Percentiles rank a stretch among this genome's conserved stretches.
Conservation (phyloP, 352 stramenopile genomes). For the Pythium coloratum region DNA sequence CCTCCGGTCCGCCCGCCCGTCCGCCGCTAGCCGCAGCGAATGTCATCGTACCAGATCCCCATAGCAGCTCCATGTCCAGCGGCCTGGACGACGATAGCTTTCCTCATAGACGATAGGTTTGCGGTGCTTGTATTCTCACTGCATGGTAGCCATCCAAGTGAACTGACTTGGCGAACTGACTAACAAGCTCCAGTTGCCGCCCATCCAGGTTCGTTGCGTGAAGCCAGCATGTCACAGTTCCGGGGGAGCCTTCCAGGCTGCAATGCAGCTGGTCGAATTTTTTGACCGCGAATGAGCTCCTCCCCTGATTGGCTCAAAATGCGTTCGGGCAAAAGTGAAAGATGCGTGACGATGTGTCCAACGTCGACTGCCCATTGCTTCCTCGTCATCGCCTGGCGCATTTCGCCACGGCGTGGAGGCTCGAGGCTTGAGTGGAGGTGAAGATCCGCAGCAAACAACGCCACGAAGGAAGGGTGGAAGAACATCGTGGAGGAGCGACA, state of each 20-base stretch:
- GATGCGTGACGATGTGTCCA: background rate
- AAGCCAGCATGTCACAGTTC: slow-evolving; percentile 2
- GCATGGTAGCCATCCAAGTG: background rate
- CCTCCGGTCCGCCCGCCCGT: background rate
- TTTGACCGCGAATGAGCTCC: background rate
- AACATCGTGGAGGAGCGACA: background rate
- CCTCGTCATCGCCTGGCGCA: background rate
- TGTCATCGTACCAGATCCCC: background rate
- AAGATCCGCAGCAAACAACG: background rate
- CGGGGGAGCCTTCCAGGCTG: background rate
- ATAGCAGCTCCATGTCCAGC: background rate
- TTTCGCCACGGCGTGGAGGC: background rate
- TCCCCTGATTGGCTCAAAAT: background rate
- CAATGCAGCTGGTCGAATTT: background rate
- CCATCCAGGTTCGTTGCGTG: too few relatives aligned
- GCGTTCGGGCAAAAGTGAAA: background rate
- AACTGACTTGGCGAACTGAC: background rate
- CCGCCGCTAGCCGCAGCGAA: background rate
- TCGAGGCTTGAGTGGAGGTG: background rate
- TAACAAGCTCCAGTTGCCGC: background rate
- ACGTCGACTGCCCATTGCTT: background rate
- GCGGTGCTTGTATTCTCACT: too few relatives aligned
- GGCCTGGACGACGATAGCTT: too few relatives aligned
- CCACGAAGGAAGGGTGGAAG: background rate
- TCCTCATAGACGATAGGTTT: too few relatives aligned